phyloP scores from a whole-genome alignment of 768 basidiomycete genomes.

The Phanerodontia chrysosporium region DNA sequence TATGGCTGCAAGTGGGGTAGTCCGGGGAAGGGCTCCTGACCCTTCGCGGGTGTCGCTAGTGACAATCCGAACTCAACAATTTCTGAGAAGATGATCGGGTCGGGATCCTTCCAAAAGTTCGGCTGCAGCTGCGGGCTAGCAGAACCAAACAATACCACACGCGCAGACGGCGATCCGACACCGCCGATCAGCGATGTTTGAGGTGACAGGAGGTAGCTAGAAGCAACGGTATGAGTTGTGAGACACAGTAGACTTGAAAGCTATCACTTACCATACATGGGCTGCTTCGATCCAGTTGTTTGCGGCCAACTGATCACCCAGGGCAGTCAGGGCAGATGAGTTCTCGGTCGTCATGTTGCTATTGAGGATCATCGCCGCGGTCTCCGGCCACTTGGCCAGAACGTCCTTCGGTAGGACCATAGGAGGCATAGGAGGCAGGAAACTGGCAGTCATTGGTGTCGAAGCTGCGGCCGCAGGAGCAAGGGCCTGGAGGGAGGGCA shows the following conservation, averaged over 20 bases:
- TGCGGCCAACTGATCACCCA: constrained; percentile 77
- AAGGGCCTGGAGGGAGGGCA: constrained; percentile 32
- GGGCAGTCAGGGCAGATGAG: constrained; percentile 70
- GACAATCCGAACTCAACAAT: constrained; percentile 89
- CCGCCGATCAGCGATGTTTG: constrained; percentile 75
- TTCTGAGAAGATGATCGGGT: constrained; percentile 83
- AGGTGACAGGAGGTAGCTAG: constrained; percentile 82
- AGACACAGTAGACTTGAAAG: background rate
- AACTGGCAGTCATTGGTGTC: constrained; percentile 65
- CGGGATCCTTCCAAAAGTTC: constrained; percentile 59
- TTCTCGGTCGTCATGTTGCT: constrained; percentile 65
- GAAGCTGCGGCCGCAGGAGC: constrained; percentile 28
- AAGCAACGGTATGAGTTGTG: background rate
- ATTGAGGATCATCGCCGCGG: constrained; percentile 76
- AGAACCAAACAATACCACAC: constrained; percentile 72
- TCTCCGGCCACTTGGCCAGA: constrained; percentile 80
- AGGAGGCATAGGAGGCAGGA: constrained; percentile 35
- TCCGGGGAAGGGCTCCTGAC: constrained; percentile 82
- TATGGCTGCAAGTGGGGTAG: constrained; percentile 86
- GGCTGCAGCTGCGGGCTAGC: constrained; percentile 49
- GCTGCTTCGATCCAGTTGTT: constrained; percentile 81
- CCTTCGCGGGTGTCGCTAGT: constrained; percentile 65
- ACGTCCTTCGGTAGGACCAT: constrained; percentile 56
- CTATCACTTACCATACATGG: constrained; percentile 77
- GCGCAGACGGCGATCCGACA: constrained; percentile 58